Conservation (phyloP, 768 basidiomycete genomes). For the Royoungia palumana region DNA sequence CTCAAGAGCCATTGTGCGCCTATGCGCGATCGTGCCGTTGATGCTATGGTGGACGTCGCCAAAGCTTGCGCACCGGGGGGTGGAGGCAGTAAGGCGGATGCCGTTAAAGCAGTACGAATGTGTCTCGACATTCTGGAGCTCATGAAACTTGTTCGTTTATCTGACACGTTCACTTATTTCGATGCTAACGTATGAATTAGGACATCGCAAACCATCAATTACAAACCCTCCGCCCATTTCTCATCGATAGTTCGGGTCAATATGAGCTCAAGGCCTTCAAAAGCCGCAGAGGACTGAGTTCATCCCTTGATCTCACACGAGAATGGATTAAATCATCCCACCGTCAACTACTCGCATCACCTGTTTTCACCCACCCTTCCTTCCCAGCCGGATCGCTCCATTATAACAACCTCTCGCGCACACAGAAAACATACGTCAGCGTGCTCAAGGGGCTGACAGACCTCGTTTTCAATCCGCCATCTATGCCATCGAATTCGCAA, state of each 20-base stretch:
- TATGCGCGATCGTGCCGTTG: constrained; percentile 82
- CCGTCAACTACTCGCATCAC: constrained; percentile 39
- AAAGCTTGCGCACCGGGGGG: constrained; percentile 53
- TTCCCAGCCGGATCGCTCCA: constrained; percentile 41
- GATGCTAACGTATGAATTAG: constrained; percentile 40
- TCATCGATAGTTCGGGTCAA: constrained; percentile 72
- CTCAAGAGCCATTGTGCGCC: constrained; percentile 92
- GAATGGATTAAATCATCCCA: constrained; percentile 63
- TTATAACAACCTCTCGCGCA: constrained; percentile 44
- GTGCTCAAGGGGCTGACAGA: constrained; percentile 60
- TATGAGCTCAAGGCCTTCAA: constrained; percentile 81
- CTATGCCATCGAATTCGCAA: constrained; percentile 33
- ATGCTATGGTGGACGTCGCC: constrained; percentile 76
- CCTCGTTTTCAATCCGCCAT: constrained; percentile 58
- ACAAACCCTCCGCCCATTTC: constrained; percentile 86
- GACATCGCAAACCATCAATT: constrained; percentile 97
- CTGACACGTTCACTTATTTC: constrained; percentile 11
- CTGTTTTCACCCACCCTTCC: constrained; percentile 43
- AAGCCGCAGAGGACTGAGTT: constrained; percentile 44
- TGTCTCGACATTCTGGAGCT: constrained; percentile 90
- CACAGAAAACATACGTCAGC: constrained; percentile 46
- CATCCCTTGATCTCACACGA: constrained; percentile 53
- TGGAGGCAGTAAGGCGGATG: constrained; percentile 54
- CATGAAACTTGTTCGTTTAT: constrained; percentile 82
- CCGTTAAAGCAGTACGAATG: constrained; percentile 70